Evolutionary conservation across 1,284 basidiomycete species (phyloP).

Genomic region (Ceratobasidium sp.): DNA sequence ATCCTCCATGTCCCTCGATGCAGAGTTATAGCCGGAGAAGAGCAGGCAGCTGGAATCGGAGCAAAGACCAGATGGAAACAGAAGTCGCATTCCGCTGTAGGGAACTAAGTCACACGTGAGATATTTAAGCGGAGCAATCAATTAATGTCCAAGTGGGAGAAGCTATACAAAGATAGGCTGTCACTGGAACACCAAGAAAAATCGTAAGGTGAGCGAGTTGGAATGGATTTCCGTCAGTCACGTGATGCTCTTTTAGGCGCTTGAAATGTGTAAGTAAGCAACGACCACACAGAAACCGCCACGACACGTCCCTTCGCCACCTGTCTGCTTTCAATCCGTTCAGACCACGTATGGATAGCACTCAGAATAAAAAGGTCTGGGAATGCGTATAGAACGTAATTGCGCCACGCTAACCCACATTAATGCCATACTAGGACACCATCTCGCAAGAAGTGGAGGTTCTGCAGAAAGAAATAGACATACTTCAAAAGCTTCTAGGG

Average conservation of each 20-base stretch:
- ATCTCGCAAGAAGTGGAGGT: conserved; percentile 19
- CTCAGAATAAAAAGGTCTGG: background rate
- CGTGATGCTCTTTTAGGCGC: background rate
- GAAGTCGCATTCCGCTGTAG: background rate
- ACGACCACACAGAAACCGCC: background rate
- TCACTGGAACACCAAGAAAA: too few relatives aligned
- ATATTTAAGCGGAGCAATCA: background rate
- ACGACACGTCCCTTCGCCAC: background rate
- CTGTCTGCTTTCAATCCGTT: background rate
- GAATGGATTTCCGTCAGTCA: background rate
- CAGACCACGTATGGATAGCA: background rate
- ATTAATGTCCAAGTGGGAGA: too few relatives aligned
- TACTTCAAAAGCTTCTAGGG: conserved; percentile 31
- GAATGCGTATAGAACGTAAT: too few relatives aligned
- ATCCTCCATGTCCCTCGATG: too few relatives aligned
- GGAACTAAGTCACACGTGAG: background rate
- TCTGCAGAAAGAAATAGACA: conserved; percentile 34
- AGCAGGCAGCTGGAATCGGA: background rate
- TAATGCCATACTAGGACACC: background rate
- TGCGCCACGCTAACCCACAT: too few relatives aligned
- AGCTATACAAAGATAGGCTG: too few relatives aligned
- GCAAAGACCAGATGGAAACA: background rate
- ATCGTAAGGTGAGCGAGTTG: background rate
- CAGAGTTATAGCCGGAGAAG: too few relatives aligned
- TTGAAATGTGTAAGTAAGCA: too few relatives aligned